Evolutionary conservation across 495 filamentous ascomycete genomes (phyloP), one percentile per base, ranked within the genome.

Genomic region (Cercophora newfieldiana): DNA sequence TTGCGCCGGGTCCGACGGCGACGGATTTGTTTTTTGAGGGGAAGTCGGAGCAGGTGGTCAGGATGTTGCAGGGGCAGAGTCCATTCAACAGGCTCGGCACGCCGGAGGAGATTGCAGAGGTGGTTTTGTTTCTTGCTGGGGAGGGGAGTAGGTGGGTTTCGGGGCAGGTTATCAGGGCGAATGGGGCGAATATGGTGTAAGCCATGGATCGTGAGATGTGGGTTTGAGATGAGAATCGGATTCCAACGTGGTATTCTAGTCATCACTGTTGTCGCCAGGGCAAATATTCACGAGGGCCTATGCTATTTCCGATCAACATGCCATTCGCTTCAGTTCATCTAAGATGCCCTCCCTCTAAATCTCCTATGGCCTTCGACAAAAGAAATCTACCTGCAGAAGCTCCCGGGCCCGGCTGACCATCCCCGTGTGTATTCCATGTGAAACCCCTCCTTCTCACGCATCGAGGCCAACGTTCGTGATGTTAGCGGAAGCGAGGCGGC

Each of bases 1-100:
- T 92, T 14, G 83, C 89, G 0, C 89, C 88, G 0, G 89, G 88
- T 0, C 88, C 88, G 6, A 90, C 86, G 0, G 86, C 72, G 5
- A 90, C 89, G 1, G 88, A 90, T n/a, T 72, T 90, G 56, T 91
- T 90, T 69, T 78, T 82, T 31, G 77, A 82, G 37, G 87, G 87
- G 7, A 90, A 91, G 75, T 79, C 76, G 7, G 86, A 90, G 76
- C 73, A 84, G 59, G 22, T 87, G 53, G 62, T 91, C 47, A 83
- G 85, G 67, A 75, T 72, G 22, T 80, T 90, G 37, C 78, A 78
- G 29, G 74, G 76, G 6, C 74, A 79, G 63, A 88, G 79, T 67
- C 87, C 88, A 0, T 83, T 84, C 65, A 77, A 78, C 21, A 77
- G 84, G 51, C 76, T 88, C 65, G 89, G 87, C 0, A 78, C 75